Percentiles rank a stretch among this genome's conserved stretches.
Conservation (phyloP, 495 filamentous ascomycete genomes). For the Penicillium flavigenum region DNA sequence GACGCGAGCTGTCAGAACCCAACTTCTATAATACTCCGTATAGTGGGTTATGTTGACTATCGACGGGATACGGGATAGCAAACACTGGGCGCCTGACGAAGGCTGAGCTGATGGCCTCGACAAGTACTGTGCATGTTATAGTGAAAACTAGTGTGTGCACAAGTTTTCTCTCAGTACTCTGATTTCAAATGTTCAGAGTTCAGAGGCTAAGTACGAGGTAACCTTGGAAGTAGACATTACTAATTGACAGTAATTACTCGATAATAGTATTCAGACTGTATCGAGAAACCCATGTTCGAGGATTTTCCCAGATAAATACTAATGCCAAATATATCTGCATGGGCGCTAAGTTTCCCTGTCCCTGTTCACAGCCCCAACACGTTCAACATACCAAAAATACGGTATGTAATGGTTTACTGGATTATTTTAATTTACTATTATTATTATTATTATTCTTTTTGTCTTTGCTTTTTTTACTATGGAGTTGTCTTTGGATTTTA, state of each 20-base stretch:
- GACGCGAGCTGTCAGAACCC: conserved; percentile 6
- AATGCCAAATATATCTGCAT: conserved; percentile 8
- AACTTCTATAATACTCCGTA: neutral
- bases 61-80: neutral
- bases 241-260: neutral
- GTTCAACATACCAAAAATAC: conserved; percentile 6
- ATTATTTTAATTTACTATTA: conserved; percentile 13
- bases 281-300: neutral
- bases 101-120: conserved; percentile 1
- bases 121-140: neutral
- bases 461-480: neutral
- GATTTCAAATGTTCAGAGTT: neutral
- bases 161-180: neutral
- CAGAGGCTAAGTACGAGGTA: neutral
- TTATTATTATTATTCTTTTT: conserved; percentile 10
- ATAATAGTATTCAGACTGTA: neutral
- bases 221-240: neutral
- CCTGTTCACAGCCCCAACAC: conserved; percentile 10
- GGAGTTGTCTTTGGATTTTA: conserved; percentile 8
- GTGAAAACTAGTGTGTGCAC: neutral
- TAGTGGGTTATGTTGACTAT: conserved; percentile 1
- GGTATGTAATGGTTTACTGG: conserved; percentile 7
- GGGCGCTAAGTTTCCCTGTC: conserved; percentile 10
- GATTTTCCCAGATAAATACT: conserved; percentile 2
- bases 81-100: conserved; percentile 14